These are phyloP conservation scores for Dryadomyces quercus-mongolicae DNA, from an alignment of 2,329 filamentous ascomycete species.

Conservation along the genomic window DNA sequence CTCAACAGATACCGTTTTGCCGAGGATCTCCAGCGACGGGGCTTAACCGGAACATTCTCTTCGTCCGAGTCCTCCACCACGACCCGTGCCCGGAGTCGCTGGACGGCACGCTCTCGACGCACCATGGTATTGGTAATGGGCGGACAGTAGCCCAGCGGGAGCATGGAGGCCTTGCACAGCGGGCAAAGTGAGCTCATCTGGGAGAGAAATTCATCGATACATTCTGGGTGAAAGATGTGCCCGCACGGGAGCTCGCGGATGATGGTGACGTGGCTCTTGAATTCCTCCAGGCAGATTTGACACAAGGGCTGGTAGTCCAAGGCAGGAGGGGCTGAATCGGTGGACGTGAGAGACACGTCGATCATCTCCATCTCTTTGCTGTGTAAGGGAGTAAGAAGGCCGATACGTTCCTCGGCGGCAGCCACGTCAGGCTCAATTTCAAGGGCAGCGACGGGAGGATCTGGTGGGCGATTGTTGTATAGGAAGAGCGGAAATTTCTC, in stretches of 20 bases:
- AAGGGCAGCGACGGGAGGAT: conserved; percentile 10
- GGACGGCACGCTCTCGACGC: conserved; percentile 59
- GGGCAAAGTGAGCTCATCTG: conserved; percentile 79
- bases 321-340: neutral
- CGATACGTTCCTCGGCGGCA: neutral
- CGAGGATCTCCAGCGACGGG: conserved; percentile 11
- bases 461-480: conserved; percentile 49
- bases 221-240: conserved; percentile 88
- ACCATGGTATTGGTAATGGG: conserved; percentile 79
- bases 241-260: conserved; percentile 81
- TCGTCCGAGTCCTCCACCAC: conserved; percentile 26
- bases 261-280: conserved; percentile 52
- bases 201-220: conserved; percentile 74
- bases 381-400: neutral
- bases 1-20: conserved; percentile 13
- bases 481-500: conserved; percentile 66
- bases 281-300: conserved; percentile 82
- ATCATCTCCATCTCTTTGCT: neutral
- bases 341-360: neutral
- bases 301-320: conserved; percentile 65
- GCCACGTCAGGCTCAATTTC: neutral
- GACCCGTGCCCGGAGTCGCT: conserved; percentile 44
- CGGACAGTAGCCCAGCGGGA: conserved; percentile 57
- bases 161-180: conserved; percentile 73
- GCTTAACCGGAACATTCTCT: conserved; percentile 10